A percentile compares a stretch with the other conserved stretches of the same genome.
phyloP scores from a whole-genome alignment of 2,329 filamentous ascomycete genomes.

The Claviceps spartinae region DNA sequence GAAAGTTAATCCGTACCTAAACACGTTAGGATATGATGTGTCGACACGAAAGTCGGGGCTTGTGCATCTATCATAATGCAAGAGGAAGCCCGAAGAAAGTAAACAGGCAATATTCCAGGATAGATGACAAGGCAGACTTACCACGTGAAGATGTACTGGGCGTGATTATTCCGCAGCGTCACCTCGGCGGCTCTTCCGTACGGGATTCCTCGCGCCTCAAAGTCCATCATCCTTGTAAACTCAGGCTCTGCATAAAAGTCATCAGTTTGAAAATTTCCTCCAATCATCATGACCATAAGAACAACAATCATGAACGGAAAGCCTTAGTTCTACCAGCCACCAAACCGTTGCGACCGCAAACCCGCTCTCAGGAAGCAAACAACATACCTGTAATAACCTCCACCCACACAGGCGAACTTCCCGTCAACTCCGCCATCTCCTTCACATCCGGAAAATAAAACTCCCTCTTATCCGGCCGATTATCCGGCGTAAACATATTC shows the following conservation, averaged over 20 bases:
- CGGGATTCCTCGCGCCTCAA: conserved; percentile 69
- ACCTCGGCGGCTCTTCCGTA: conserved; percentile 82
- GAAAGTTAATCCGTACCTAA: conserved; percentile 70
- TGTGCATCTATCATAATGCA: background rate
- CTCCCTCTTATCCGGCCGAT: conserved; percentile 66
- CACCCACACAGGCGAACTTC: conserved; percentile 83
- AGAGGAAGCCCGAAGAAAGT: background rate
- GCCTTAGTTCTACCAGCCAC: no score
- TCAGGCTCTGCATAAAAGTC: conserved; percentile 50
- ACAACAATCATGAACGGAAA: background rate
- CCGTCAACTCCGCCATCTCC: conserved; percentile 75
- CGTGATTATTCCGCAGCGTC: conserved; percentile 89
- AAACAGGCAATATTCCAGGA: no score
- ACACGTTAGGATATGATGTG: background rate
- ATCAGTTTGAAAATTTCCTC: background rate
- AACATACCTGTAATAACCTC: conserved; percentile 81
- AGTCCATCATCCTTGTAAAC: conserved; percentile 60
- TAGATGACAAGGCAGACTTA: conserved; percentile 31
- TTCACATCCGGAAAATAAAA: conserved; percentile 93
- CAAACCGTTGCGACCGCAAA: no score
- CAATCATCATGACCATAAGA: background rate
- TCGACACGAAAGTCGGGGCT: background rate
- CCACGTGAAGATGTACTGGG: conserved; percentile 99
- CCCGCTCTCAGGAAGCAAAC: no score
- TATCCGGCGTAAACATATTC: conserved; percentile 93